Base-by-base conservation (phyloP, 2,329 filamentous ascomycete genomes). In the Cordyceps cicadae region DNA sequence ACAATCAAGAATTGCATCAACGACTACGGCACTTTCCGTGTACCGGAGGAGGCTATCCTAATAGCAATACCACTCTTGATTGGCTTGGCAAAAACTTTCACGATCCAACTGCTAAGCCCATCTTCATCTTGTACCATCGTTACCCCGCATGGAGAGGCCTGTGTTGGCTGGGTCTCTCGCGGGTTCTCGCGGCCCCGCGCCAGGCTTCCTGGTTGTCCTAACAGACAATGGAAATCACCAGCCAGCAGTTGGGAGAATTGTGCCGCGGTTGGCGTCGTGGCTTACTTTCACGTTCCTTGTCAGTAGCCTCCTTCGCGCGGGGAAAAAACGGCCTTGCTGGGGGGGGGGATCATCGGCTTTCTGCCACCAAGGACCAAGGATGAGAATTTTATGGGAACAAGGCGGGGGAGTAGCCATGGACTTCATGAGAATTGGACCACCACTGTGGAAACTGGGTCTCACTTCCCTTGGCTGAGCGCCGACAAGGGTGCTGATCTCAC, bases 221-320 rank as follows among this genome's bases (percentile, higher is more conserved):
- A 2, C 19, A 21, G n/a, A 46, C 45, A 26, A 26, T 14, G 17
- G 3, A 24, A 19, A 32, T 45, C 39, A 43, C 17, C 39, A 32
- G 32, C 32, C n/a, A 48, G 24, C n/a, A 48, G 24, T 50, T 50
- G 11, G n/a, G 41, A 43, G 17, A 17, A 3, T 2, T 51, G 39
- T 45, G 49, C 56, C 56, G 56, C 56, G 56, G 56, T 32, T 59
- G 56, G 56, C 49, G 48, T 59, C n/a, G 24, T 45, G 52, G 19
- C 52, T 53, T 43, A 45, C 45, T 14, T 6, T 17, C 45, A 24
- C 7, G 32, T 32, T 26, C 53, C 21, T 21, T 15, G 14, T 43
- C n/a, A 46, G 17, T n/a, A 46, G 4, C n/a, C 52, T 43, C 32
- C 12, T 41, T 14, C 8, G 54, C 43, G 54, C 29, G 54, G 54